Evolutionary conservation across 768 basidiomycete genomes (phyloP).

Genomic region (Tricholoma hemisulphureum): DNA sequence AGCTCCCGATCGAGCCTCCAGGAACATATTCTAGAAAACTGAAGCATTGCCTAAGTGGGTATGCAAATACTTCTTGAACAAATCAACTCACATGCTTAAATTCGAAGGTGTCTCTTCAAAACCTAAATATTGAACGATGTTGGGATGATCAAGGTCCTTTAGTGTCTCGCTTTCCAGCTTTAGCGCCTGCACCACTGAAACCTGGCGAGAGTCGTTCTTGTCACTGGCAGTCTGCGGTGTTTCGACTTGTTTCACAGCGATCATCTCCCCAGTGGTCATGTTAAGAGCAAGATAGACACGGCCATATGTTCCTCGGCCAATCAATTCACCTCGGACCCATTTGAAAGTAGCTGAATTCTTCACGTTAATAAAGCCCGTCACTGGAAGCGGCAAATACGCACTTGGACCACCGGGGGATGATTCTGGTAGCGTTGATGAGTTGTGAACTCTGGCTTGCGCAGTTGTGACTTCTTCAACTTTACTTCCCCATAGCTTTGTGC

Average conservation of each 20-base stretch:
- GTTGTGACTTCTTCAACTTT: constrained; percentile 91
- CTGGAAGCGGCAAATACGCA: constrained; percentile 39
- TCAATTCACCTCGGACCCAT: constrained; percentile 97
- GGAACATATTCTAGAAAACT: constrained; percentile 99
- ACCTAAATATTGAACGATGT: constrained; percentile 97
- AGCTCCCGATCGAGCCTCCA: constrained; percentile 91
- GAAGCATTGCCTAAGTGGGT: constrained; percentile 1
- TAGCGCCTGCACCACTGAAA: constrained; percentile 83
- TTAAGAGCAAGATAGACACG: constrained; percentile 95
- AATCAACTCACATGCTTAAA: constrained; percentile 79
- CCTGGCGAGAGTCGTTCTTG: constrained; percentile 82
- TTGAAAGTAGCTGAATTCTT: constrained; percentile 76
- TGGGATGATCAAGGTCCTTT: constrained; percentile 94
- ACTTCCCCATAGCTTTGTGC: constrained; percentile 95
- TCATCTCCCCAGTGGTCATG: constrained; percentile 96
- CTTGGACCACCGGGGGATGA: constrained; percentile 66
- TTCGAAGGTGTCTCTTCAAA: constrained; percentile 87
- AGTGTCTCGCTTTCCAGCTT: constrained; percentile 95
- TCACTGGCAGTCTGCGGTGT: constrained; percentile 90
- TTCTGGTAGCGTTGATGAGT: constrained; percentile 47
- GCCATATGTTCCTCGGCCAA: constrained; percentile 96
- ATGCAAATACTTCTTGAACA: constrained; percentile 1
- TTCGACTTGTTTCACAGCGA: constrained; percentile 99
- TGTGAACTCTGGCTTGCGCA: constrained; percentile 51
- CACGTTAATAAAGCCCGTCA: constrained; percentile 16